phyloP scores from a whole-genome alignment of 257 asterid species.

The Ligustrum vulgare region DNA sequence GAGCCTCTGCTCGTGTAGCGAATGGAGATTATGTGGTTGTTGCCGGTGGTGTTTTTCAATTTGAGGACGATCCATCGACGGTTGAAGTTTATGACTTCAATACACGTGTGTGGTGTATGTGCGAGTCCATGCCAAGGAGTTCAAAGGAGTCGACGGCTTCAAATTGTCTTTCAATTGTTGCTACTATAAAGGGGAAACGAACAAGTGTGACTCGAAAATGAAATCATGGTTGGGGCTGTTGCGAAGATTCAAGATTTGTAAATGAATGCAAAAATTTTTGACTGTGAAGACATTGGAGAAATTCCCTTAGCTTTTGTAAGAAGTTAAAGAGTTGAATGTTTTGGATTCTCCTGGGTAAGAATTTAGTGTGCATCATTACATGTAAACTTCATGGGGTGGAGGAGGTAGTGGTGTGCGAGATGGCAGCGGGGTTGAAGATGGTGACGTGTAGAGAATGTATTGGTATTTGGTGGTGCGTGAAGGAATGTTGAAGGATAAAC shows the following conservation, averaged over 20 bases:
- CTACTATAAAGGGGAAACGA: conserved; percentile 40
- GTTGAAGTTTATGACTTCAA: conserved; percentile 55
- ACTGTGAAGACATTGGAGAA: conserved; percentile 50
- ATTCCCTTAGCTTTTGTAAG: conserved; percentile 47
- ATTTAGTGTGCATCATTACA: conserved; percentile 26
- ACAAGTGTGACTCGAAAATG: conserved; percentile 50
- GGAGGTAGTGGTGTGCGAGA: conserved; percentile 68
- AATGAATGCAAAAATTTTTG: conserved; percentile 29
- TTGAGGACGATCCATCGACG: conserved; percentile 67
- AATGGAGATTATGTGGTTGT: conserved; percentile 44
- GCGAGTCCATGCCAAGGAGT: conserved; percentile 56
- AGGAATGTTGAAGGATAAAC: conserved; percentile 26
- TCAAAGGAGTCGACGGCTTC: conserved; percentile 52
- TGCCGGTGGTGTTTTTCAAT: conserved; percentile 85
- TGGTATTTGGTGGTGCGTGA: conserved; percentile 31
- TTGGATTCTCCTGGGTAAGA: conserved; percentile 43
- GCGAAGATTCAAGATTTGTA: conserved; percentile 48
- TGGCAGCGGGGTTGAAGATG: conserved; percentile 42
- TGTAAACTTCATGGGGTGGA: conserved; percentile 42
- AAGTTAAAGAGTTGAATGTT: conserved; percentile 39
- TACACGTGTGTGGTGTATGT: conserved; percentile 35
- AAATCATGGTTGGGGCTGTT: conserved; percentile 48
- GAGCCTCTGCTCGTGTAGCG: conserved; percentile 59
- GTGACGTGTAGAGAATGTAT: conserved; percentile 51
- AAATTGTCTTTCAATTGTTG: conserved; percentile 50